Base-by-base conservation (phyloP, 192 early-diverging fungal species). In the Coemansia sp. region DNA sequence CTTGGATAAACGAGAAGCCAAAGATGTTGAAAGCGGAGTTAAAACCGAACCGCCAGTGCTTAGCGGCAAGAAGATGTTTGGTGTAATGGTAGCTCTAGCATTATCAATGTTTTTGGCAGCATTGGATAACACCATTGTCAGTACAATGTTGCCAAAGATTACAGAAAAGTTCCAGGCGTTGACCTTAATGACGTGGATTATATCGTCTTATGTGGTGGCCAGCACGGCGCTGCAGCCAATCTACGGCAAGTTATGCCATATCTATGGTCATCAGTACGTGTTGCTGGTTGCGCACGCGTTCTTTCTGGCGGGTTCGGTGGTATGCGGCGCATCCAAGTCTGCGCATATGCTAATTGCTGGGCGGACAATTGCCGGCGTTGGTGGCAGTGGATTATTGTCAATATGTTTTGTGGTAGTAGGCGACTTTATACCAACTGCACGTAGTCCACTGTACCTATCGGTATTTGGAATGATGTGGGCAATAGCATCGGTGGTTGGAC, bases 171-270 rank as follows among this genome's bases (percentile, higher is more conserved):
- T 90, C 51, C 72, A 87, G 28, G 80, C 87, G 0, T 69, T 85
- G 3, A 69, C 77, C 31, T 60, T 84, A 37, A 84, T 89, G 68
- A 79, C 87, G 0, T 96, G 94, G 94, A 89, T 94, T 44, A 89
- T 87, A 19, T 84, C 86, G 1, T 75, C 84, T 21, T 92, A 87
- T 64, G 58, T 91, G 19, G 69, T 91, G 54, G 82, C 86, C 7
- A 80, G 77, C 61, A 92, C 93, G 0, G 87, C 92, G 4, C 80
- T 93, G 62, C 86, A 91, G 65, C 91, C 92, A 7, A 64, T 91
- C 11, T 94, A 91, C 82, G 90, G 90, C 38, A 88, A 87, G 65
- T 68, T 92, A 11, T 86, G 90, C 34, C 90, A 95, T 61, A 90
- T 94, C 49, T 94, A 92, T 81, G 95, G 89, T n/a, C 85, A 87